Base-by-base conservation (phyloP, 495 filamentous ascomycete species). In the Massariosphaeria phaeospora region DNA sequence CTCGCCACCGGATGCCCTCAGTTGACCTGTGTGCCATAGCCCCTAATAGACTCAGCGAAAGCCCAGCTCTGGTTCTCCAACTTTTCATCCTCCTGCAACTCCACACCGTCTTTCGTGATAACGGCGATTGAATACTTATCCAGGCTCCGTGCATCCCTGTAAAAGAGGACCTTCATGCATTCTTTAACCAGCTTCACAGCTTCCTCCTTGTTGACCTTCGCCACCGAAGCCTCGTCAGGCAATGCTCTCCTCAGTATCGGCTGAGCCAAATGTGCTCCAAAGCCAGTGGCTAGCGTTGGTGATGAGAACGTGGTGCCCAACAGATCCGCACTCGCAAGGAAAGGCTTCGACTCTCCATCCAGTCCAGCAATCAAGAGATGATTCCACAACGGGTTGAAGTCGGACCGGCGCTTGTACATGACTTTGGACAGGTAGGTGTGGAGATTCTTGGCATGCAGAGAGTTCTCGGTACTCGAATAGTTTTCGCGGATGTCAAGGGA, bases 371-470 rank as follows among this genome's bases (percentile, higher is more conserved):
- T 87, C 13, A 98, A 81, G 15, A 97, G 76, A 62, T 86, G 80
- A 71, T 98, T 98, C 93, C 93, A 98, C 35, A 98, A 80, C 8
- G 94, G 94, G 76, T 98, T 89, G 78, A 98, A 91, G 62, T 96
- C 84, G 57, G 85, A 85, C 53, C 93, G 91, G 18, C 93, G 87
- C 70, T 84, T 83, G 79, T 98, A 98, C 70, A 98, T 78, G 45
- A 96, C 85, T 72, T 96, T 95, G 55, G 84, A 77, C 17, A 98
- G 83, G 72, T 96, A 98, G 65, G 86, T 93, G 79, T 97, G 91
- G 53, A 98, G 81, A 70, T 95, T 94, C 68, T 84, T 83, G n/a
- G 90, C 90, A 70, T 85, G 86, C 57, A 96, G 81, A 49, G 76
- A 71, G 65, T 77, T 78, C 53, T 52, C 61, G 52, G 61, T 60